These are phyloP conservation scores for Xylaria sp. DNA, from an alignment of 2,329 filamentous ascomycete species.

Conservation along the genomic window DNA sequence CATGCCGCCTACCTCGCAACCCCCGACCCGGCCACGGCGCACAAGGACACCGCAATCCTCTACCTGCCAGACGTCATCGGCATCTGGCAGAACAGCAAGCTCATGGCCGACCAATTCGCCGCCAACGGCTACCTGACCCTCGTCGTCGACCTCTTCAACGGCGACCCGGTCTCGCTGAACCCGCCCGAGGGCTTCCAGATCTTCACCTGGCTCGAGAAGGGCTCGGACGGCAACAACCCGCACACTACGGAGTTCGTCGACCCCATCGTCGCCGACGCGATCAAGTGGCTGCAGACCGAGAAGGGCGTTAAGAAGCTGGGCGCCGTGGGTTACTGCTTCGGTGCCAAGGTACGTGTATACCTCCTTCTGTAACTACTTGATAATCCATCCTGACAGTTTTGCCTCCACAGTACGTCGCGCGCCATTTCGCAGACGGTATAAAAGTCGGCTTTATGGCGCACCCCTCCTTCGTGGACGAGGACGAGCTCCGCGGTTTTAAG, in stretches of 20 bases:
- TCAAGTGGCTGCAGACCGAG: conserved; percentile 68
- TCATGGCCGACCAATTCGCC: conserved; percentile 80
- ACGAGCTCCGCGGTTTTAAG: conserved; percentile 73
- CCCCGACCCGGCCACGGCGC: conserved; percentile 52
- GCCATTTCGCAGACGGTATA: conserved; percentile 72
- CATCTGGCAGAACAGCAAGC: conserved; percentile 68
- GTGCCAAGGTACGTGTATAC: conserved; percentile 67
- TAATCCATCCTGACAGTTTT: conserved; percentile 14
- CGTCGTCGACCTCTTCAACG: conserved; percentile 77
- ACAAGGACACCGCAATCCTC: conserved; percentile 58
- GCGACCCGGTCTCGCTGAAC: conserved; percentile 69
- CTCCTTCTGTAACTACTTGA: not conserved
- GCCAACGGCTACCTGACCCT: conserved; percentile 76
- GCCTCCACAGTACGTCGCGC: conserved; percentile 69
- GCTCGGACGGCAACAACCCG: conserved; percentile 61
- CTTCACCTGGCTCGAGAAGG: conserved; percentile 57
- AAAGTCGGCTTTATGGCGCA: conserved; percentile 80
- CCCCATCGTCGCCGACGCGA: conserved; percentile 60
- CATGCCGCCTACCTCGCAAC: conserved; percentile 64
- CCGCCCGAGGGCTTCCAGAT: conserved; percentile 57
- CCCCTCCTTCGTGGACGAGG: conserved; percentile 77
- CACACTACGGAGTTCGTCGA: conserved; percentile 60
- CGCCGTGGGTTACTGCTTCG: conserved; percentile 79
- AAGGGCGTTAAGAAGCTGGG: conserved; percentile 69
- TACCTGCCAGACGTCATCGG: conserved; percentile 62